Evolutionary conservation across 1,284 basidiomycete genomes (phyloP), one percentile per base, ranked within the genome.

Genomic region (Tylopilus sp.): DNA sequence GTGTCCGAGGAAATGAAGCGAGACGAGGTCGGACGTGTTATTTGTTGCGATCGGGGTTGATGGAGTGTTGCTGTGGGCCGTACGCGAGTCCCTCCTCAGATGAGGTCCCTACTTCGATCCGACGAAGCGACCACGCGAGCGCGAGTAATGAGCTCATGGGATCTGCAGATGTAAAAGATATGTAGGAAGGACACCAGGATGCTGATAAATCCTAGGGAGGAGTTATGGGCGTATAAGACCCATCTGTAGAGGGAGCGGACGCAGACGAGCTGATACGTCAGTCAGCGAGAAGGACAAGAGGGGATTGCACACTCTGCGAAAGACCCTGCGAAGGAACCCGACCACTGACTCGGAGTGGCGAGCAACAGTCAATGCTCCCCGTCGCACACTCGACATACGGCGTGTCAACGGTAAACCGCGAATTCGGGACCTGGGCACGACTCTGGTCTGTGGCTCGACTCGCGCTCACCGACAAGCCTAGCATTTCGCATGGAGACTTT

Each of bases 91-190:
- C 60, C 0, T 49, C 64, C 19, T 60, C 57, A 1, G 54, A 9
- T 2, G 69, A 65, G 18, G 56, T 41, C 0, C 72, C 72, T 47
- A 71, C 63, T 2, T 51, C 15, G 12, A 68, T 51, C 13, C 55
- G 6, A 1, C 21, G 36, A 1, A 37, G 28, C 1, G 54, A 50
- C 70, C 71, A 75, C 5, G 66, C 68, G 16, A 73, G 57, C 3
- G 72, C 57, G 31, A 76, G 64, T 70, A 71, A 75, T 2, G 73
- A 74, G 56, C 72, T 74, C 12, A 61, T 62, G 38, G 76, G 56
- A 47, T 77, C 75, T 3, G 71, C 68, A 49, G 75, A 63, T 4
- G 62, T 63, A 55, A 77, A 77, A 3, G 76, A 74, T 9, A 70
- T 75, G 21, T 23, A 23, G 21, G 48, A 69, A 72, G 8, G 68